Evolutionary conservation across 352 stramenopile species (phyloP).

Genomic region (Pythium oligandrum): DNA sequence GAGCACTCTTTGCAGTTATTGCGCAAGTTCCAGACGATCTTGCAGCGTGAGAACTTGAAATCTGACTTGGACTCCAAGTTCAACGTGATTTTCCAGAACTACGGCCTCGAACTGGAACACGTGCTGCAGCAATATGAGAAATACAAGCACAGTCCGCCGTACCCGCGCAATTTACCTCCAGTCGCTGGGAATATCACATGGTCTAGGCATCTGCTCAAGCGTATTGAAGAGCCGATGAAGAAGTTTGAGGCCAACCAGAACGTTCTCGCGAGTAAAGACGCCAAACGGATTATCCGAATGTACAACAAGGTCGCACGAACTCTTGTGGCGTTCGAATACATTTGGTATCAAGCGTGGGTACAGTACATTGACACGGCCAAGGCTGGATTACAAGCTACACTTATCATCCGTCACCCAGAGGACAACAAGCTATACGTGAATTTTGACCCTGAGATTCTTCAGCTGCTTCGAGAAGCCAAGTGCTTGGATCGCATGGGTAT

Average conservation of each 20-base stretch:
- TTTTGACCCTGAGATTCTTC: slow-evolving; percentile 98
- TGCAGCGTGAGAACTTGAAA: slow-evolving; percentile 98
- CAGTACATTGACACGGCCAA: slow-evolving; percentile 98
- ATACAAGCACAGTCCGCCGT: slow-evolving; percentile 96
- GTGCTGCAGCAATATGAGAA: slow-evolving; percentile 98
- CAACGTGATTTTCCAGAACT: slow-evolving; percentile 99
- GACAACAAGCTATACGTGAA: slow-evolving; percentile 99
- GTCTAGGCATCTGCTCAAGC: slow-evolving; percentile 96
- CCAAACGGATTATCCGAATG: slow-evolving; percentile 98
- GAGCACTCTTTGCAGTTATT: slow-evolving; percentile 96
- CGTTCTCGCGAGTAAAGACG: slow-evolving; percentile 95
- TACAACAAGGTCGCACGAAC: slow-evolving; percentile 99
- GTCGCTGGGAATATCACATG: slow-evolving; percentile 98
- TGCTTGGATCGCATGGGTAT: slow-evolving; percentile 98
- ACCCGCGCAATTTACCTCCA: slow-evolving; percentile 95
- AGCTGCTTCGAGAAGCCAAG: slow-evolving; percentile 97
- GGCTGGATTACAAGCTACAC: slow-evolving; percentile 95
- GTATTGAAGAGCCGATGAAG: slow-evolving; percentile 99
- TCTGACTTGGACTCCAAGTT: slow-evolving; percentile 98
- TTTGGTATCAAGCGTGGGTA: slow-evolving; percentile 99
- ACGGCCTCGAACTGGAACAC: slow-evolving; percentile 96
- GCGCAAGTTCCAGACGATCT: slow-evolving; percentile 97
- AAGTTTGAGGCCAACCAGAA: slow-evolving; percentile 98
- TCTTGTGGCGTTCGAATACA: slow-evolving; percentile 98
- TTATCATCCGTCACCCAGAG: slow-evolving; percentile 98